These are phyloP conservation scores for Funneliformis mosseae DNA, from an alignment of 192 early-diverging fungal genomes.

Conservation along the genomic window DNA sequence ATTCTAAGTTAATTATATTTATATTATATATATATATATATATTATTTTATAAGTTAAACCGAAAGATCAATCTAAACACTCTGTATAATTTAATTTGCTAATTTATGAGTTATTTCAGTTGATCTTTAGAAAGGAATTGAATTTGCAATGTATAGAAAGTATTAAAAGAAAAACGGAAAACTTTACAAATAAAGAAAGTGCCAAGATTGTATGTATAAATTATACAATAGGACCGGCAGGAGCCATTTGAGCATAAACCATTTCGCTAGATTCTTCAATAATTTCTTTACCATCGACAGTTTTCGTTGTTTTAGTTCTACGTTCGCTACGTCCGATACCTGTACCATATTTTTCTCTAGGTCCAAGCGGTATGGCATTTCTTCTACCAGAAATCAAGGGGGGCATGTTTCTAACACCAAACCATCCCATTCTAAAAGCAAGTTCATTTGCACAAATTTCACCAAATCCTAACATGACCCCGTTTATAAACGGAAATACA, in stretches of 20 bases:
- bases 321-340: background rate
- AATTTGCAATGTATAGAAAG: too few species aligned
- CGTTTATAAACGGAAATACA: slow-evolving; percentile 60
- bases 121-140: too few species aligned
- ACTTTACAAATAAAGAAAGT: too few species aligned
- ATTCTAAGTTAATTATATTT: slow-evolving; percentile 62
- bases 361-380: slow-evolving; percentile 10
- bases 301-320: background rate
- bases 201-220: background rate
- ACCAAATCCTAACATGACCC: slow-evolving; percentile 73
- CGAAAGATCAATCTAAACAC: background rate
- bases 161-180: too few species aligned
- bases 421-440: slow-evolving; percentile 75
- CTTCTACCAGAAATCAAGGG: background rate
- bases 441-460: slow-evolving; percentile 84
- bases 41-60: background rate
- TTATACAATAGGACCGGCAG: background rate
- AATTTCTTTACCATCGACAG: background rate
- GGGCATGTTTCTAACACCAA: slow-evolving; percentile 21
- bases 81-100: background rate
- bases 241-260: slow-evolving; percentile 15
- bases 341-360: background rate
- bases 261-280: background rate
- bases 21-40: background rate
- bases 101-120: too few species aligned